These are phyloP conservation scores for Stemphylium vesicarium DNA, from an alignment of 2,329 filamentous ascomycete species.

Conservation along the genomic window DNA sequence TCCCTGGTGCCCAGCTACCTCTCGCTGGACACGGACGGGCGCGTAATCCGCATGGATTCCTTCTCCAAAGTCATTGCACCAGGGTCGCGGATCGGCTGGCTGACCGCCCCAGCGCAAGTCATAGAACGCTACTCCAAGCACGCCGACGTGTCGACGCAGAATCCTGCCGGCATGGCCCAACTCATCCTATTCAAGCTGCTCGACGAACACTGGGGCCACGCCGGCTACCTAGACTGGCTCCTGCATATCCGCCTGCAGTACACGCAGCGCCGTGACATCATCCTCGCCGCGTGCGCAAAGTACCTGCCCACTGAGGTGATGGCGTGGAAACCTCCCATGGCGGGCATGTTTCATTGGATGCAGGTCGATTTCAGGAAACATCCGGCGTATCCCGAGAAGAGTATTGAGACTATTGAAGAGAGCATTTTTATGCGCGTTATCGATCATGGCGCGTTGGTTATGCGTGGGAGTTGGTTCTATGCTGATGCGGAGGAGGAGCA, in stretches of 20 bases:
- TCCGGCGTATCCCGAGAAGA: conserved; percentile 60
- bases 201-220: conserved; percentile 93
- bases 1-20: conserved; percentile 76
- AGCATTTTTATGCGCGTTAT: conserved; percentile 82
- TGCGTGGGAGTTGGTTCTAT: conserved; percentile 89
- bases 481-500: conserved; percentile 68
- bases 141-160: conserved; percentile 83
- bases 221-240: conserved; percentile 88
- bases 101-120: conserved; percentile 85
- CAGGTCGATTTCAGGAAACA: conserved; percentile 71
- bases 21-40: conserved; percentile 82
- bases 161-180: conserved; percentile 84
- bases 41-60: conserved; percentile 88
- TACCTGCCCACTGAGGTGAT: conserved; percentile 76
- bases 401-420: conserved; percentile 74
- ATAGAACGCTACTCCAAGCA: conserved; percentile 82
- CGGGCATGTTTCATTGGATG: conserved; percentile 96
- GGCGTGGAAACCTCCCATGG: conserved; percentile 78
- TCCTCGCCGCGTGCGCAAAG: conserved; percentile 80
- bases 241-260: conserved; percentile 83
- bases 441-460: conserved; percentile 77
- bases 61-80: conserved; percentile 92
- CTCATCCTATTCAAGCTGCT: conserved; percentile 85
- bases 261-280: conserved; percentile 75
- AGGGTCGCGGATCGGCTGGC: conserved; percentile 83